A percentile compares a stretch with the other conserved stretches of the same genome.
Evolutionary conservation across 1,139 yeast species (phyloP).

Genomic region (Protomyces arabidopsidicola): DNA sequence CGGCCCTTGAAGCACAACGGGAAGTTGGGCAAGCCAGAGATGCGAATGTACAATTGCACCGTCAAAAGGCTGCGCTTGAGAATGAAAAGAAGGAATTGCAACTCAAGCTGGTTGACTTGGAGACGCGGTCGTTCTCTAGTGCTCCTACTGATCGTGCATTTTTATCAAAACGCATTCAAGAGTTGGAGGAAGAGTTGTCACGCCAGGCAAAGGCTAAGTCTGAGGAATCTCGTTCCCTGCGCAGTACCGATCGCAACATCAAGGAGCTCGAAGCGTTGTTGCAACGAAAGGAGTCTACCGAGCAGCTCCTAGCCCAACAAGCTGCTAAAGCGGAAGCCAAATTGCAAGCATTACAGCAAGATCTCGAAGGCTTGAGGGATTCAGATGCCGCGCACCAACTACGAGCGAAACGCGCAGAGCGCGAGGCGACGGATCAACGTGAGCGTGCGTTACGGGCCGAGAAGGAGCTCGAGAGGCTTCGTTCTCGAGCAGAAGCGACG

Average conservation of each 20-base stretch:
- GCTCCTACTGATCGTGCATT: conserved; percentile 19
- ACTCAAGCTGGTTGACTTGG: conserved; percentile 39
- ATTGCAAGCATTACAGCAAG: conserved; percentile 42
- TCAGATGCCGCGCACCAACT: conserved; percentile 14
- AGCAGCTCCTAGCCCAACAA: conserved; percentile 38
- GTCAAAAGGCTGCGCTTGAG: conserved; percentile 35
- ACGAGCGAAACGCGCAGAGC: conserved; percentile 18
- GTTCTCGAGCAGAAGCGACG: conserved; percentile 11
- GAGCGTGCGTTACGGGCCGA: conserved; percentile 24
- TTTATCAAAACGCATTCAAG: conserved; percentile 34
- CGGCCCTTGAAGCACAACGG: conserved; percentile 30
- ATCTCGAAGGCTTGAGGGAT: conserved; percentile 40
- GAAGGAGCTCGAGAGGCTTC: conserved; percentile 22
- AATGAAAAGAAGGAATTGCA: conserved; percentile 39
- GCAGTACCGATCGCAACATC: conserved; percentile 38
- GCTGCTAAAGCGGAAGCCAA: conserved; percentile 40
- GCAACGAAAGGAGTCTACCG: conserved; percentile 34
- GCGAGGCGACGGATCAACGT: conserved; percentile 24
- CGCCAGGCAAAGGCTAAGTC: conserved; percentile 40
- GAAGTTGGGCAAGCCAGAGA: conserved; percentile 37
- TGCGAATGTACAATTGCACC: conserved; percentile 36
- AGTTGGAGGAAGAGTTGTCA: conserved; percentile 42
- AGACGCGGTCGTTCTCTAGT: conserved; percentile 33
- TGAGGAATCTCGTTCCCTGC: conserved; percentile 40
- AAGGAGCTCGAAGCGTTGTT: conserved; percentile 37